phyloP scores from a whole-genome alignment of 1,284 basidiomycete genomes.

The Earliella scabrosa region DNA sequence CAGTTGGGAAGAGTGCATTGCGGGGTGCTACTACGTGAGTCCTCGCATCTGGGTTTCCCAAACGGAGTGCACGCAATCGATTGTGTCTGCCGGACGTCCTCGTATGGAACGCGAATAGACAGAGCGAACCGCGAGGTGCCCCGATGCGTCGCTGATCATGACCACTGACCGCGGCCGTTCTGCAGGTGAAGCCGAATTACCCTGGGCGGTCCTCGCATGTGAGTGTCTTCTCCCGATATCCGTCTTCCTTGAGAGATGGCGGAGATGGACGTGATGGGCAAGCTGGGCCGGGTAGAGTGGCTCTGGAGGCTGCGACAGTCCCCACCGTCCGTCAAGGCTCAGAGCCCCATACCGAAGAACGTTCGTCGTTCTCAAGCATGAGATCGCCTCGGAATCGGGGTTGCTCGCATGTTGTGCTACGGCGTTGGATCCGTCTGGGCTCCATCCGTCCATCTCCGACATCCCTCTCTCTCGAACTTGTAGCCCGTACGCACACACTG shows the following conservation, averaged over 20 bases:
- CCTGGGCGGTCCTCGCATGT: constrained; percentile 93
- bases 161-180: constrained; percentile 2
- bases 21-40: constrained; percentile 84
- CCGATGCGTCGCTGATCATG: constrained; percentile 16
- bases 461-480: no score
- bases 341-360: no score
- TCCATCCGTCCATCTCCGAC: no score
- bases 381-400: not conserved
- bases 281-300: not conserved
- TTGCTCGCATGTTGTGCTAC: no score
- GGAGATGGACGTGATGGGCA: constrained; percentile 13
- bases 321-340: no score
- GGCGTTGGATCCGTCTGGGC: no score
- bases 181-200: constrained; percentile 87
- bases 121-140: not conserved
- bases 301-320: no score
- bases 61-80: not conserved
- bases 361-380: not conserved
- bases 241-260: not conserved
- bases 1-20: constrained; percentile 70
- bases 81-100: not conserved
- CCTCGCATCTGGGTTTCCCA: constrained; percentile 2
- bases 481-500: not conserved
- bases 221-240: constrained; percentile 37
- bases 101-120: not conserved